These are phyloP conservation scores for Rhazya stricta DNA, from an alignment of 257 asterid species.

Conservation along the genomic window DNA sequence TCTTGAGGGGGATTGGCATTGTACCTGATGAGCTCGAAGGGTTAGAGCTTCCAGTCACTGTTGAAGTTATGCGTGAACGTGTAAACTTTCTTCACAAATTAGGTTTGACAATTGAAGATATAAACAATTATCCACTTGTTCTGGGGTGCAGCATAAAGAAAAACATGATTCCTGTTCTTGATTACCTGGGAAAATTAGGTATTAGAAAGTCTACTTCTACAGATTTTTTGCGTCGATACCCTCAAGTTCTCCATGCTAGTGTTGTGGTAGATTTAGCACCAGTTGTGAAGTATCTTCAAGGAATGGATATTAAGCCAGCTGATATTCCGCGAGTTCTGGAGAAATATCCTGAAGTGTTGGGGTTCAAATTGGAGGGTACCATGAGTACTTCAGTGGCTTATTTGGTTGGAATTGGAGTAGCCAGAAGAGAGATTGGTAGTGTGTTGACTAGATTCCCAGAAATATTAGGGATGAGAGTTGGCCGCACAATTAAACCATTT, in stretches of 20 bases:
- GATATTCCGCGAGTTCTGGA: constrained; percentile 85
- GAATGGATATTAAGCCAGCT: constrained; percentile 85
- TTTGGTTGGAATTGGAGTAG: constrained; percentile 87
- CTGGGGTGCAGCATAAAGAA: constrained; percentile 98
- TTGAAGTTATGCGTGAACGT: constrained; percentile 87
- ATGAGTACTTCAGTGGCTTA: constrained; percentile 99
- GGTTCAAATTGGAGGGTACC: constrained; percentile 94
- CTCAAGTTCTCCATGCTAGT: constrained; percentile 97
- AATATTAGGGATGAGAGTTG: constrained; percentile 93
- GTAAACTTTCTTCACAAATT: constrained; percentile 83
- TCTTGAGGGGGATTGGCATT: constrained; percentile 67
- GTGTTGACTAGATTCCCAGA: constrained; percentile 71
- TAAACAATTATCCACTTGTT: constrained; percentile 90
- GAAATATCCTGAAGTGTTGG: constrained; percentile 81
- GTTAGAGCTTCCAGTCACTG: constrained; percentile 90
- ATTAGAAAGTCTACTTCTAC: constrained; percentile 74
- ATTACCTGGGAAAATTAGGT: constrained; percentile 88
- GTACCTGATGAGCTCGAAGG: constrained; percentile 94
- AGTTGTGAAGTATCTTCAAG: constrained; percentile 90
- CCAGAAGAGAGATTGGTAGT: constrained; percentile 89
- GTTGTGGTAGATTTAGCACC: constrained; percentile 91
- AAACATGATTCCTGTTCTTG: constrained; percentile 94
- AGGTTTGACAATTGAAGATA: constrained; percentile 87
- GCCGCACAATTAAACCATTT: constrained; percentile 86
- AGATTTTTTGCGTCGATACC: constrained; percentile 73